Conservation (phyloP, 768 basidiomycete species). For the Ramaria rubella region DNA sequence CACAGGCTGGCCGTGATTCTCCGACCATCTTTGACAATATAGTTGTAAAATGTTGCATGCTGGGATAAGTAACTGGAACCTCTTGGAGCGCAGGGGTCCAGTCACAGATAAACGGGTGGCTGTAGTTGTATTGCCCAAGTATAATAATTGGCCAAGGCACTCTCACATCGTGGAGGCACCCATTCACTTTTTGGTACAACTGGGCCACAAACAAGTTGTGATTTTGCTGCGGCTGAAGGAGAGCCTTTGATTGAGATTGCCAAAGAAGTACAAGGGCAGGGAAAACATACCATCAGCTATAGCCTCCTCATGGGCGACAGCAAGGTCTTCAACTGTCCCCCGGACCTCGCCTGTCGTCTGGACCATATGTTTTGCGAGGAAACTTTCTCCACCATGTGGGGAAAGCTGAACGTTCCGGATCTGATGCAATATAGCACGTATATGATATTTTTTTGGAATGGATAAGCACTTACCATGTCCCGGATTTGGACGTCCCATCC, state of each 20-base stretch:
- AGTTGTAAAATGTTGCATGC: neutral
- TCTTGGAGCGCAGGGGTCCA: neutral
- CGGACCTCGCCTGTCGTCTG: conserved; percentile 3
- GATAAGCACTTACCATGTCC: conserved; percentile 12
- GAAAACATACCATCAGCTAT: neutral
- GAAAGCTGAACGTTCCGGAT: neutral
- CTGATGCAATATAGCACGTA: neutral
- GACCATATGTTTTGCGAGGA: neutral
- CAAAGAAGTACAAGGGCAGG: neutral
- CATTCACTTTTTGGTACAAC: neutral
- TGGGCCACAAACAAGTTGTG: neutral
- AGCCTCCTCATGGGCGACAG: neutral
- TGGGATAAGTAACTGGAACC: conserved; percentile 1
- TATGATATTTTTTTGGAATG: neutral
- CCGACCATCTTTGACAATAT: conserved; percentile 16
- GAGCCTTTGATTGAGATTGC: conserved; percentile 12
- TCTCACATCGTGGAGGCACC: neutral
- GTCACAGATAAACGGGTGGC: neutral
- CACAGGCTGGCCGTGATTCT: conserved; percentile 11
- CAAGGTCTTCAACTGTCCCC: conserved; percentile 17
- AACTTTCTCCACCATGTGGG: neutral
- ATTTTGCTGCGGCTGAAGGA: neutral
- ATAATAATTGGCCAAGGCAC: neutral
- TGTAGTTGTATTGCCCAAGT: neutral
- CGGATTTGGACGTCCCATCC: conserved; percentile 11